Percentiles rank a stretch among this genome's conserved stretches.
Conservation (phyloP, 345 rosid species). For the Combretum micranthum region DNA sequence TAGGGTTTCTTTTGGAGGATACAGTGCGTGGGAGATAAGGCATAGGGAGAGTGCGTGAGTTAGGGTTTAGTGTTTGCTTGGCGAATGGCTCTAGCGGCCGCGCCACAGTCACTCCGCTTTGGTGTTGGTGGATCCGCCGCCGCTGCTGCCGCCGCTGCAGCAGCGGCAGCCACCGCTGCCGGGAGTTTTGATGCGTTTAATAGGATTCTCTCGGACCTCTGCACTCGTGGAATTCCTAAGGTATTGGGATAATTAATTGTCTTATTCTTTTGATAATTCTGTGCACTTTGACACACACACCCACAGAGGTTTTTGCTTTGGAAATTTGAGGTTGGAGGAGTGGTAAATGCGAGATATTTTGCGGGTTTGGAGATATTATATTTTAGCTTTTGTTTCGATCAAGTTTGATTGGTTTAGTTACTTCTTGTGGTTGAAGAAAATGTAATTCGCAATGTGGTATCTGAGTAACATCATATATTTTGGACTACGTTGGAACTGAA, state of each 20-base stretch:
- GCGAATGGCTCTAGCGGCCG: constrained; percentile 35
- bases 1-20: no score
- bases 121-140: constrained; percentile 34
- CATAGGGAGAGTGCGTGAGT: not conserved
- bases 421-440: no score
- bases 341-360: no score
- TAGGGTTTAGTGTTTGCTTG: constrained; percentile 37
- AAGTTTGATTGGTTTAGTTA: no score
- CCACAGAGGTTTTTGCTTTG: not conserved
- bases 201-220: constrained; percentile 78
- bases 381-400: no score
- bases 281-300: not conserved
- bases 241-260: constrained; percentile 21
- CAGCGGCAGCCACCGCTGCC: constrained; percentile 33
- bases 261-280: constrained; percentile 3
- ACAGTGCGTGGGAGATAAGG: no score
- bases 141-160: constrained; percentile 22
- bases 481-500: no score
- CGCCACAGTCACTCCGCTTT: constrained; percentile 57
- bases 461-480: no score
- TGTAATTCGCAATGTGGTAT: no score
- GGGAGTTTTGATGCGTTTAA: constrained; percentile 71
- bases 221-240: constrained; percentile 71
- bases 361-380: no score
- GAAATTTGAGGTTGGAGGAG: no score